phyloP scores from a whole-genome alignment of 192 early-diverging fungal species.

The Backusella tuberculispora region DNA sequence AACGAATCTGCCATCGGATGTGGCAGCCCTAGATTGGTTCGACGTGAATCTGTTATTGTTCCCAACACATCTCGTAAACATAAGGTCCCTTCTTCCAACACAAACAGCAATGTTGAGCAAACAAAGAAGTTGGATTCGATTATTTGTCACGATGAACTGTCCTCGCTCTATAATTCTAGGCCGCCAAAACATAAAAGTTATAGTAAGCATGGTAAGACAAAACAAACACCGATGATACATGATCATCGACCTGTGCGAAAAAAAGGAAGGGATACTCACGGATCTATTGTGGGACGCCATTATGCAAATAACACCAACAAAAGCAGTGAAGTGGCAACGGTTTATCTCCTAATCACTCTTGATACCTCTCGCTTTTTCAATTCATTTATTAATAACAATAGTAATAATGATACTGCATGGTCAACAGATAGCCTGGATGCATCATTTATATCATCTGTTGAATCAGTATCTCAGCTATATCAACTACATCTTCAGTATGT shows the following conservation, averaged over 20 bases:
- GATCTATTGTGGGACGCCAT: background rate
- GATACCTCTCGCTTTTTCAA: background rate
- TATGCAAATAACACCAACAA: conserved; percentile 13
- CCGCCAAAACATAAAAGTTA: background rate
- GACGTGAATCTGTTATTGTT: conserved; percentile 11
- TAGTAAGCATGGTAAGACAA: conserved; percentile 11
- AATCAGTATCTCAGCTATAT: background rate
- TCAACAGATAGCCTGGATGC: conserved; percentile 6
- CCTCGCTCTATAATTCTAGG: background rate
- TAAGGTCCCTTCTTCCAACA: background rate
- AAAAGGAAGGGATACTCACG: conserved; percentile 8
- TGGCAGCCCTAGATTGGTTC: conserved; percentile 13
- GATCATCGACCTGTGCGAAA: conserved; percentile 7
- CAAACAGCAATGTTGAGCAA: background rate
- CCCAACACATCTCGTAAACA: conserved; percentile 2
- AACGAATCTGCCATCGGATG: background rate
- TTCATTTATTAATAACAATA: background rate
- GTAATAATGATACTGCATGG: background rate
- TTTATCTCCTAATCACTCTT: conserved; percentile 21
- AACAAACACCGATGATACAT: conserved; percentile 5
- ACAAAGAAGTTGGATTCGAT: background rate
- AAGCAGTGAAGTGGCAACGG: background rate
- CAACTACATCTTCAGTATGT: background rate
- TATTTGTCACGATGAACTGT: conserved; percentile 7
- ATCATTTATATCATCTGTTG: conserved; percentile 6